phyloP scores from a whole-genome alignment of 2,329 filamentous ascomycete species.

The Beauveria scarabaeidicola region DNA sequence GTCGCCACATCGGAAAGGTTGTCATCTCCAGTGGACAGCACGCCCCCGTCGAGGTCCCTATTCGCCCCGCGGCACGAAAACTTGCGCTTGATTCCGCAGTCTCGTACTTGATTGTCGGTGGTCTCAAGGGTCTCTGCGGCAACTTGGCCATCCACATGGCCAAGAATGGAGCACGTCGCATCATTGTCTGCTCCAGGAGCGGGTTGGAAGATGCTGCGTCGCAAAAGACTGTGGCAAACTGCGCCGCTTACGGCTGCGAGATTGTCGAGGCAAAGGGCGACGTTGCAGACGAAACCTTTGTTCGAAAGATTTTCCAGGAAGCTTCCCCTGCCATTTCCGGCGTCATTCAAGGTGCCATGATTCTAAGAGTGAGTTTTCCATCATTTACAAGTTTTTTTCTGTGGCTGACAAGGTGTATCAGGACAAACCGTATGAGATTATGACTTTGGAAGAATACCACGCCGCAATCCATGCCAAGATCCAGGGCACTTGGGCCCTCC shows the following conservation, averaged over 20 bases:
- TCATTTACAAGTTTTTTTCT: neutral
- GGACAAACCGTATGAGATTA: conserved; percentile 15
- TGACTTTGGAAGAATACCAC: conserved; percentile 24
- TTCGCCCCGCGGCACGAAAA: neutral
- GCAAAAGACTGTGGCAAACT: conserved; percentile 12
- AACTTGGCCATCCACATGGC: conserved; percentile 20
- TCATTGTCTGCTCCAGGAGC: conserved; percentile 20
- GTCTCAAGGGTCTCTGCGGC: conserved; percentile 21
- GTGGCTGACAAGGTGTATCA: neutral
- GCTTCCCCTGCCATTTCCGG: conserved; percentile 23
- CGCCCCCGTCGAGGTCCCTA: neutral
- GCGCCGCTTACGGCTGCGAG: conserved; percentile 15
- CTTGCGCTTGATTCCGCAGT: neutral
- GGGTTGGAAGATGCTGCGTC: conserved; percentile 14
- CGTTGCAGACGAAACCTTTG: conserved; percentile 18
- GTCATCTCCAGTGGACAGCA: conserved; percentile 7
- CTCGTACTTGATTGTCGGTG: conserved; percentile 22
- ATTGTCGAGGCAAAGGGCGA: conserved; percentile 19
- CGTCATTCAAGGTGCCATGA: conserved; percentile 30
- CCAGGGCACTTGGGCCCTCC: conserved; percentile 25
- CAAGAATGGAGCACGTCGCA: conserved; percentile 19
- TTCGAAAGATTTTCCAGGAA: conserved; percentile 13
- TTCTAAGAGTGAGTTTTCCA: conserved; percentile 14
- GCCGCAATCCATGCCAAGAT: conserved; percentile 21
- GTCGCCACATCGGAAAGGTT: conserved; percentile 32